Base-by-base conservation (phyloP, 176 grass and related monocot species). In the Oropetium thomaeum region DNA sequence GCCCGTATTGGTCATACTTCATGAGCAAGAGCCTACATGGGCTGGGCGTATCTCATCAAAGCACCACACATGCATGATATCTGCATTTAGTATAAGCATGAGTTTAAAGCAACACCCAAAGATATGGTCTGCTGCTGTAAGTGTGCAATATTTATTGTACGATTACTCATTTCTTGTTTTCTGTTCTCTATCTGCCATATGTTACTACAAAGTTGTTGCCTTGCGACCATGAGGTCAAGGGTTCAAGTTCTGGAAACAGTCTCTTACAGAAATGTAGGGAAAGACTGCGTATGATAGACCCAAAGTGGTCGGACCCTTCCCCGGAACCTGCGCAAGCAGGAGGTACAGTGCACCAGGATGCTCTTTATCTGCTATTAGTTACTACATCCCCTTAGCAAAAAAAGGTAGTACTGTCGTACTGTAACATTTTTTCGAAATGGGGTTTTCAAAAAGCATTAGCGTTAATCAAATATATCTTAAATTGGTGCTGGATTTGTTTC, bases 121-220 rank as follows among this genome's bases (percentile, higher is more conserved):
- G 84, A 98, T 98, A 85, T 98, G 95, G 95, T 98, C 91, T 78
- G 81, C 91, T 80, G 58, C 83, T 83, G 95, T 98, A 91, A 93
- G 95, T 87, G 41, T 87, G 43, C 26, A 64, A 58, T 12, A 58
- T 82, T 45, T n/a, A 10, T 66, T 31, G 13, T 77, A 57, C 81
- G 58, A 45, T 76, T 76, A 81, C 38, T 26, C 65, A 30, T 69
- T 79, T 64, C 28, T 45, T 70, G 55, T 81, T 49, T 85, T 45
- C 40, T 52, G 39, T 85, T 57, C 30, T 76, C 22, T 76, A 77
- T 65, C 47, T 71, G 69, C 31, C 17, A 60, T 15, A 37, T 67
- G 8, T 25, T 26, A 51, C 30, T 32, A 7, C n/a, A n/a, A n/a
- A n/a, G n/a, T n/a, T n/a, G n/a, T n/a, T n/a, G n/a, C n/a, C n/a